Evolutionary conservation across 2,329 filamentous ascomycete species (phyloP).

Genomic region (Fusarium albosuccineum): DNA sequence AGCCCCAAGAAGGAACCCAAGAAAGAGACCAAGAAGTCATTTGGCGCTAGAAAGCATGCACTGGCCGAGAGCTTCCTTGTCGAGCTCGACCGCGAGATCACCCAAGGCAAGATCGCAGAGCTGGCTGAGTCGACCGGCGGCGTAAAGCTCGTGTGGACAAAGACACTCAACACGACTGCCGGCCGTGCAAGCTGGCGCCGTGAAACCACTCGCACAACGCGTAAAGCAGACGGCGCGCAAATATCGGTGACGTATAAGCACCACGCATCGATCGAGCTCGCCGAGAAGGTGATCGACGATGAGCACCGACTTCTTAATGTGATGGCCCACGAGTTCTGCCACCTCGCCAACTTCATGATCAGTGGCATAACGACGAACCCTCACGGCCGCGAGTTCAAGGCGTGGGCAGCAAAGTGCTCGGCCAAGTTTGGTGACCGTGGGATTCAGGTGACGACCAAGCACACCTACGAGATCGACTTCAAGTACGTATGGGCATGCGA

Average conservation of each 20-base stretch:
- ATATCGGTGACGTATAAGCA: constrained; percentile 56
- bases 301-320: constrained; percentile 86
- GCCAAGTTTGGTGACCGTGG: constrained; percentile 70
- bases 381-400: constrained; percentile 87
- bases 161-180: constrained; percentile 83
- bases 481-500: constrained; percentile 90
- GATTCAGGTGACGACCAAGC: constrained; percentile 88
- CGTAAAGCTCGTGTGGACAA: constrained; percentile 79
- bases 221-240: constrained; percentile 41
- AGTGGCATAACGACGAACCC: constrained; percentile 79
- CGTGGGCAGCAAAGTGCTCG: constrained; percentile 72
- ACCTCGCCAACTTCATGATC: constrained; percentile 92
- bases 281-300: constrained; percentile 87
- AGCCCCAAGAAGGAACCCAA: constrained; percentile 53
- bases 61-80: constrained; percentile 74
- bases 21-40: constrained; percentile 67
- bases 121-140: constrained; percentile 76
- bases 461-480: constrained; percentile 90
- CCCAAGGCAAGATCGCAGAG: constrained; percentile 67
- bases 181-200: constrained; percentile 80
- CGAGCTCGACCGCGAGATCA: constrained; percentile 77
- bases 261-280: constrained; percentile 87
- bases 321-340: constrained; percentile 96
- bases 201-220: constrained; percentile 62
- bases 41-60: constrained; percentile 71